Base-by-base conservation (phyloP, 495 filamentous ascomycete species). In the Rhizodiscina lignyota region DNA sequence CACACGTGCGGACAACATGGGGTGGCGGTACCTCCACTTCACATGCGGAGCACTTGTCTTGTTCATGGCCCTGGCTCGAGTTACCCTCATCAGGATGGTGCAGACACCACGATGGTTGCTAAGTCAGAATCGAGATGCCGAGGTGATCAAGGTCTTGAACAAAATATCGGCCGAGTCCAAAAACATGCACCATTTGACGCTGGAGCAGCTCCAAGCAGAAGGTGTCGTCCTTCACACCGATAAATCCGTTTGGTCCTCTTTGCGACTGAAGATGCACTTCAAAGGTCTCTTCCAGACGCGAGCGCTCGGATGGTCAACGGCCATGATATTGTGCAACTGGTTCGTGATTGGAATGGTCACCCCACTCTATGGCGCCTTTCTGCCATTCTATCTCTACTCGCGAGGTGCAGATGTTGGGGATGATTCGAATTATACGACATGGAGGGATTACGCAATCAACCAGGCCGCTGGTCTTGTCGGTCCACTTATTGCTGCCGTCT, bases 371-470 rank as follows among this genome's bases (percentile, higher is more conserved):
- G 42, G 42, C 22, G 53, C 59, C 30, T 60, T 57, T 34, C 29
- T 59, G 4, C 56, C 54, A 0, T 53, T 27, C 24, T 27, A 27
- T 27, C 24, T 27, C 2, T 41, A 44, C 3, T 57, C 51, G 18
- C 57, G 55, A n/a, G 54, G 47, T 17, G 39, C 47, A 13, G 38
- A 47, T 22, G 35, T 45, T 1, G 52, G 53, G 13, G 38, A 48
- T 12, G 37, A 31, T 17, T 52, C 51, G 1, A 52, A 49, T 13
- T 51, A 60, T 24, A 37, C 45, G 6, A 58, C 54, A 17, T 63
- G 56, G 55, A 42, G 58, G 8, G 53, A 63, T 35, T 65, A 63
- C 39, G 60, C 62, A 8, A 55, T 65, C 38, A 60, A 58, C 41
- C 53, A 61, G 30, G 38, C 59, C 11, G 53, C 48, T 11, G 62